Conservation (phyloP, 805 yeast species). For the Komagataella pastoris region DNA sequence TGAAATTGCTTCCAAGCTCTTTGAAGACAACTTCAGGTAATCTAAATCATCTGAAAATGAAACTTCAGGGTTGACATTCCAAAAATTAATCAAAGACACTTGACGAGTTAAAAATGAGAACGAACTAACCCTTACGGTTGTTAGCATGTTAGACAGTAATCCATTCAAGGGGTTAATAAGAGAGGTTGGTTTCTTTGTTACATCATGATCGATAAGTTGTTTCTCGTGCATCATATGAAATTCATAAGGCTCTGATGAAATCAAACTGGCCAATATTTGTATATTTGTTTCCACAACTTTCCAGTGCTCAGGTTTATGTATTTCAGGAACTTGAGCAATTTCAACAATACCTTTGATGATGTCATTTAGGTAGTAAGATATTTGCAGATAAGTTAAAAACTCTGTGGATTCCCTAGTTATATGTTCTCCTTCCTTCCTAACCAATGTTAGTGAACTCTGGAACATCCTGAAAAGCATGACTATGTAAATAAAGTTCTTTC, state of each 20-base stretch:
- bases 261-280: slow-evolving; percentile 3
- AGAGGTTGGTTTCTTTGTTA: slow-evolving; percentile 35
- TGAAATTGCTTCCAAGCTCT: slow-evolving; percentile 46
- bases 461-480: slow-evolving; percentile 36
- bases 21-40: slow-evolving; percentile 2
- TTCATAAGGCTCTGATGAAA: neutral
- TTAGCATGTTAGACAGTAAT: slow-evolving; percentile 32
- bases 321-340: slow-evolving; percentile 12
- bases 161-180: slow-evolving; percentile 50
- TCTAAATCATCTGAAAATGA: slow-evolving; percentile 2
- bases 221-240: neutral
- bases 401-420: slow-evolving; percentile 43
- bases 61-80: slow-evolving; percentile 3
- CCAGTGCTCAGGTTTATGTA: slow-evolving; percentile 6
- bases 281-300: slow-evolving; percentile 7
- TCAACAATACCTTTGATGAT: slow-evolving; percentile 3
- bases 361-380: neutral
- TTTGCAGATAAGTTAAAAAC: slow-evolving; percentile 35
- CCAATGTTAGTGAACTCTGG: slow-evolving; percentile 43
- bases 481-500: slow-evolving; percentile 25
- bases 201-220: slow-evolving; percentile 15
- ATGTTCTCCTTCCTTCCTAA: slow-evolving; percentile 55
- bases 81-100: slow-evolving; percentile 4
- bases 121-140: slow-evolving; percentile 16
- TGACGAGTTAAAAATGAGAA: slow-evolving; percentile 10